A percentile compares a stretch with the other conserved stretches of the same genome.
These are phyloP conservation scores for Diutina catenulata DNA, from an alignment of 1,139 yeast species.

Conservation along the genomic window DNA sequence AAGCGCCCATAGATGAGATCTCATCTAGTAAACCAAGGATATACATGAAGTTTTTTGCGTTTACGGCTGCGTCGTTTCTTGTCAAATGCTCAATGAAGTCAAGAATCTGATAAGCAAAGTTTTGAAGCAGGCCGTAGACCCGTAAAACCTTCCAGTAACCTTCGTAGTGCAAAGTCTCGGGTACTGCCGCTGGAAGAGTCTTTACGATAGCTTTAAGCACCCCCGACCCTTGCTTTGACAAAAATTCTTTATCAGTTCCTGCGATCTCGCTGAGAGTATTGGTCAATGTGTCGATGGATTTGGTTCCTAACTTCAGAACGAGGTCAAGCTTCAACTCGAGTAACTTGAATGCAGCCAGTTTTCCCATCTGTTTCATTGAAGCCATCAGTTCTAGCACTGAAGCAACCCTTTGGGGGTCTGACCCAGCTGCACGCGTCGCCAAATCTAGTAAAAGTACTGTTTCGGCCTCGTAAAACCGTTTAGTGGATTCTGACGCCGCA, in stretches of 20 bases:
- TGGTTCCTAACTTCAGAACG: too few relatives aligned
- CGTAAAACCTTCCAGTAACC: constrained; percentile 57
- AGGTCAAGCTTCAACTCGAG: background rate
- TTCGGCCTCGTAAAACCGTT: constrained; percentile 42
- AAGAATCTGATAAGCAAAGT: constrained; percentile 38
- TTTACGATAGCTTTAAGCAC: constrained; percentile 39
- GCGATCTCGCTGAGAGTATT: background rate
- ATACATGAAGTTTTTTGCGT: constrained; percentile 44
- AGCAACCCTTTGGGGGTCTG: background rate
- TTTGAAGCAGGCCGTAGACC: constrained; percentile 42
- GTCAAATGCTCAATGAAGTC: constrained; percentile 36
- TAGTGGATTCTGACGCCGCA: constrained; percentile 19
- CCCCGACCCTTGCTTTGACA: constrained; percentile 37
- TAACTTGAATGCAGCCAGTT: background rate
- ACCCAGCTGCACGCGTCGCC: constrained; percentile 16
- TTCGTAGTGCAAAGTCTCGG: constrained; percentile 33
- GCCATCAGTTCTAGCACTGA: constrained; percentile 15
- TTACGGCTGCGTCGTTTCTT: constrained; percentile 25
- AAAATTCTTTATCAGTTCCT: constrained; percentile 25
- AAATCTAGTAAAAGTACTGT: constrained; percentile 44
- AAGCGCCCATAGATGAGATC: constrained; percentile 70
- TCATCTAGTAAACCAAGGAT: constrained; percentile 67
- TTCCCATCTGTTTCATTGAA: constrained; percentile 9
- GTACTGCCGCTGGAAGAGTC: constrained; percentile 30
- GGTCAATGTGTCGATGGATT: too few relatives aligned